phyloP scores from a whole-genome alignment of 345 rosid species.

The Tarenaya hassleriana region DNA sequence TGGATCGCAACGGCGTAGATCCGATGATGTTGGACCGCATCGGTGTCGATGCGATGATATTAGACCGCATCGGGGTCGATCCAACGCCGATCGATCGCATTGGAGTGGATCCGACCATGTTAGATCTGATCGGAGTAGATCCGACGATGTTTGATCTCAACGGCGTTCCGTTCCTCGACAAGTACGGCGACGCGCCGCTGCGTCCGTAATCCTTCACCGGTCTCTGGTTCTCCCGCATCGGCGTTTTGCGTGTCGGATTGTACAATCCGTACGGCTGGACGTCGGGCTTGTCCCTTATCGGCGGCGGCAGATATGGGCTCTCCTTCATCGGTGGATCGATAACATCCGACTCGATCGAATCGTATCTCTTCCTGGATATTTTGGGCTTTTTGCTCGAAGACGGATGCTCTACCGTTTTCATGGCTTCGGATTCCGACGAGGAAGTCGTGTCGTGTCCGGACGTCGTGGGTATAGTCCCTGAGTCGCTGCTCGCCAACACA shows the following conservation, averaged over 20 bases:
- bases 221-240: slow-evolving; percentile 1
- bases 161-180: slow-evolving; percentile 30
- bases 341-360: slow-evolving; percentile 19
- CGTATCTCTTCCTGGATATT: neutral
- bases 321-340: slow-evolving; percentile 2
- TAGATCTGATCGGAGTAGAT: slow-evolving; percentile 13
- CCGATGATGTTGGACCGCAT: slow-evolving; percentile 23
- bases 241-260: slow-evolving; percentile 15
- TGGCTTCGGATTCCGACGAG: slow-evolving; percentile 7
- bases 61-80: slow-evolving; percentile 17
- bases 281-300: neutral
- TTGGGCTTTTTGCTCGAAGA: neutral
- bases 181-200: slow-evolving; percentile 19
- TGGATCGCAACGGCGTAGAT: slow-evolving; percentile 23
- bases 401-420: neutral
- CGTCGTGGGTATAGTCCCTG: slow-evolving; percentile 16
- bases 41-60: slow-evolving; percentile 15
- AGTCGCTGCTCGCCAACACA: slow-evolving; percentile 15
- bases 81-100: neutral
- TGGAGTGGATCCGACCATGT: slow-evolving; percentile 11
- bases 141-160: slow-evolving; percentile 24
- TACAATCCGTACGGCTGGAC: neutral
- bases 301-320: slow-evolving; percentile 1
- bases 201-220: slow-evolving; percentile 15
- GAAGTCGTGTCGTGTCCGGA: neutral